Base-by-base conservation (phyloP, 345 rosid species). In the Heritiera fomes region DNA sequence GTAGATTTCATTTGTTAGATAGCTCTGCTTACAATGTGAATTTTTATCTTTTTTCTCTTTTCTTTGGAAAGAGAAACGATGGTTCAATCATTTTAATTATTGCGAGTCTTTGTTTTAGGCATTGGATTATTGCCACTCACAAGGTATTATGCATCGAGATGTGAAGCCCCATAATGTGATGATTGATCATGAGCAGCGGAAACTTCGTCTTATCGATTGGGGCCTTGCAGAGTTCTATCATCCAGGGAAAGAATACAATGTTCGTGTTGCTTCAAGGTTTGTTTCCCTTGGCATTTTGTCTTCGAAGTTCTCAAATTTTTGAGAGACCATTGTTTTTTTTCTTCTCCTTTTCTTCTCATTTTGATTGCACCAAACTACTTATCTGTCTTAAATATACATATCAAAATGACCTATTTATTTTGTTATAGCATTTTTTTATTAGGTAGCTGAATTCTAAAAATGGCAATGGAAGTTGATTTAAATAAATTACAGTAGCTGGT, bases 121-220 rank as follows among this genome's bases (percentile, higher is more conserved):
- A 8, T 84, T 95, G 89, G 98, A 93, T 87, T 92, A 86, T 82
- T 93, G 98, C 85, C 98, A 95, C 84, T 92, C 98, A 1, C 98
- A 92, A 85, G 98, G 98, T 74, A 95, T 95, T 55, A 95, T 95
- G 98, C 98, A 95, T 85, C 91, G 98, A 78, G 98, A 95, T 87
- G 98, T 95, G 80, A 95, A 93, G 84, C 98, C 98, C 9, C 98
- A 95, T 84, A 95, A 95, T 85, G 97, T 95, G 75, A 95, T 95
- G 98, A 95, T 95, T 87, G 98, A 95, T 87, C 98, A 93, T 50
- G 98, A 90, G 80, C 97, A 90, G 81, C 89, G 97, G 69, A 95
- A 93, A 78, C 98, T 95, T 58, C 95, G 98, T 58, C 89, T 95
- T 70, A 95, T 95, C 79, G 98, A 95, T 74, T 95, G 98, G 98